Evolutionary conservation across 2,329 filamentous ascomycete genomes (phyloP).

Genomic region (Hypoxylon sp.): DNA sequence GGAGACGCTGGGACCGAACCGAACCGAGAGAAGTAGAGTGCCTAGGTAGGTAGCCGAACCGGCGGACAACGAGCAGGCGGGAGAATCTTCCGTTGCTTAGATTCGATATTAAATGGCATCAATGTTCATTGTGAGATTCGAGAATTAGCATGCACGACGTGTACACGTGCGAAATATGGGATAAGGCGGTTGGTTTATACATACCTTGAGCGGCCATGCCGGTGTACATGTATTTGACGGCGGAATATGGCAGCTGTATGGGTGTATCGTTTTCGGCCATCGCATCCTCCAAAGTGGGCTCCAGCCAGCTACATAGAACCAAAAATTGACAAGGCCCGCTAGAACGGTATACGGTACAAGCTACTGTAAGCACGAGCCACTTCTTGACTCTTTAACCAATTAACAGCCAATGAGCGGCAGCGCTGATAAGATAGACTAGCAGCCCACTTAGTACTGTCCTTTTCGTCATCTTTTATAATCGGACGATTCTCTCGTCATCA

Average conservation of each 20-base stretch:
- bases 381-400: neutral
- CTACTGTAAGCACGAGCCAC: constrained; percentile 6
- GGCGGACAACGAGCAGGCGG: constrained; percentile 27
- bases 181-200: constrained; percentile 15
- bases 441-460: constrained; percentile 7
- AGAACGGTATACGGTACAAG: constrained; percentile 8
- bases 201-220: neutral
- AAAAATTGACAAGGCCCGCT: constrained; percentile 16
- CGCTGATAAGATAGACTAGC: constrained; percentile 34
- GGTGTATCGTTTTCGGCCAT: constrained; percentile 13
- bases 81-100: constrained; percentile 29
- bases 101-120: constrained; percentile 4
- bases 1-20: constrained; percentile 26
- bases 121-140: constrained; percentile 19
- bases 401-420: constrained; percentile 20
- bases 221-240: constrained; percentile 9
- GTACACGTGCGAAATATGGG: neutral
- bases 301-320: too few relatives aligned
- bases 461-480: constrained; percentile 37
- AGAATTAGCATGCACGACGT: neutral
- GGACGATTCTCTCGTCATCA: constrained; percentile 36
- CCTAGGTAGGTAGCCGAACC: constrained; percentile 31
- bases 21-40: constrained; percentile 35
- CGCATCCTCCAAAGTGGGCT: constrained; percentile 18
- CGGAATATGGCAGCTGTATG: too few relatives aligned